Evolutionary conservation across 2,329 filamentous ascomycete genomes (phyloP), one percentile per base, ranked within the genome.

Genomic region (Aureobasidium sp.): DNA sequence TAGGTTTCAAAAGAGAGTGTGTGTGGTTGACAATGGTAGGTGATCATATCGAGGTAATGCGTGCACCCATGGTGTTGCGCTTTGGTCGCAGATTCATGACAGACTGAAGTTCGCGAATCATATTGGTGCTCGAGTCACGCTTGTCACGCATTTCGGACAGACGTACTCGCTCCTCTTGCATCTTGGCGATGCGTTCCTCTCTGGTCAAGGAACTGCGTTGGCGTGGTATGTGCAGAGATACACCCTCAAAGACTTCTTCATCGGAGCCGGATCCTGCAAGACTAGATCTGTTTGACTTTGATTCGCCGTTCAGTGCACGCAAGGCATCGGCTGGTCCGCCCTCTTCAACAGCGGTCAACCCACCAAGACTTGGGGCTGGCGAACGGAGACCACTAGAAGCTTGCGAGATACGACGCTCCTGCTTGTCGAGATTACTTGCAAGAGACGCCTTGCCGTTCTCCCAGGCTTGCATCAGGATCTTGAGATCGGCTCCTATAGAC

Each of bases 31-130:
- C 49, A 39, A 34, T 12, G 20, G 51, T 27, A n/a, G 9, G 25
- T n/a, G 37, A 20, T 60, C 39, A 62, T 48, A 62, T 62, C 17
- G 61, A 63, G n/a, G 61, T 63, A 11, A 63, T 52, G 15, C 61
- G 52, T 37, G 41, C 52, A 22, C 41, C 53, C 6, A 51, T 34
- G 25, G 52, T 25, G 17, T 49, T 59, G 31, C 55, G 65, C 53
- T 64, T 67, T 20, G 69, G 69, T 34, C 70, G 63, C 36, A 73
- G 60, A 36, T 70, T 72, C 60, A 97, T 95, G 64, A 99, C 86
- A 65, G 90, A 93, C 77, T 97, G 91, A 63, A 99, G 80, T 76
- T 99, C 94, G 65, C 88, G 87, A 65, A 99, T 82, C 90, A 99
- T 96, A 68, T 88, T 90, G 47, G 87, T 89, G 65, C 86, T 95